Conservation (phyloP, 495 filamentous ascomycete species). For the Delitschia confertaspora region DNA sequence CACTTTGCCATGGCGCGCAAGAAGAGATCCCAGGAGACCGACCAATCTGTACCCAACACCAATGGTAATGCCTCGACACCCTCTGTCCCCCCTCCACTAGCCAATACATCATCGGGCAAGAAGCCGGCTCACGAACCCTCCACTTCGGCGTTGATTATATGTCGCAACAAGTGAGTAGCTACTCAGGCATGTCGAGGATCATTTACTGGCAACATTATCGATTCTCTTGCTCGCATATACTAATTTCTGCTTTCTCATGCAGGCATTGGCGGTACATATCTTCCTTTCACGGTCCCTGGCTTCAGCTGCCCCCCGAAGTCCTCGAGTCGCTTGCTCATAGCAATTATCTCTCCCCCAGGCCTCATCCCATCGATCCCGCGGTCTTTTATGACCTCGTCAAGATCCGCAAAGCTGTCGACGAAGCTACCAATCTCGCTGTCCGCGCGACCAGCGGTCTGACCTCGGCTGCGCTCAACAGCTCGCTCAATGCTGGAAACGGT, state of each 20-base stretch:
- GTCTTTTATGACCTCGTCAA: slow-evolving; percentile 77
- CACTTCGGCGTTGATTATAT: slow-evolving; percentile 54
- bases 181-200: slow-evolving; percentile 19
- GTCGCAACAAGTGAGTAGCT: slow-evolving; percentile 58
- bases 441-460: slow-evolving; percentile 64
- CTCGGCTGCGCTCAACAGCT: slow-evolving; percentile 43
- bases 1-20: slow-evolving; percentile 16
- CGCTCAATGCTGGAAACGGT: slow-evolving; percentile 48
- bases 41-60: neutral
- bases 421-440: slow-evolving; percentile 65
- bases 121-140: slow-evolving; percentile 35
- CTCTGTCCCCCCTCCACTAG: neutral
- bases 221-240: slow-evolving; percentile 1
- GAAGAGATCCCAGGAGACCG: slow-evolving; percentile 18
- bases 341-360: slow-evolving; percentile 66
- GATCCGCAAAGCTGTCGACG: slow-evolving; percentile 66
- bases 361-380: slow-evolving; percentile 67
- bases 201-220: slow-evolving; percentile 13
- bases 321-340: slow-evolving; percentile 67
- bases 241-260: slow-evolving; percentile 3
- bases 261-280: slow-evolving; percentile 81
- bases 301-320: slow-evolving; percentile 74
- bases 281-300: slow-evolving; percentile 75
- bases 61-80: slow-evolving; percentile 4
- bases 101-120: slow-evolving; percentile 14